These are phyloP conservation scores for Penicillium sp. DNA, from an alignment of 2,329 filamentous ascomycete species.

Conservation along the genomic window DNA sequence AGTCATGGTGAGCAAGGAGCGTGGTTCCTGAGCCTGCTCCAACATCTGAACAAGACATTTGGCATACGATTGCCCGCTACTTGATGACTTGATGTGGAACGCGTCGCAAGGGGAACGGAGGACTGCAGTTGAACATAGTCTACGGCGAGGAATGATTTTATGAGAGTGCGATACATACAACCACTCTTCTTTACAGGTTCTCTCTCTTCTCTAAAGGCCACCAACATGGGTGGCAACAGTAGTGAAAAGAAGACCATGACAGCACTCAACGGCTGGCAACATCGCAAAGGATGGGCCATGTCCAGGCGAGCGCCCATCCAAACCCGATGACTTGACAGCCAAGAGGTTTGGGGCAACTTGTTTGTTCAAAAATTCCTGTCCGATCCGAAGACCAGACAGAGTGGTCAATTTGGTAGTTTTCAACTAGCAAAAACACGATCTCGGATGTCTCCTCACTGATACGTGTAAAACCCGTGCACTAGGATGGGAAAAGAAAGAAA, in stretches of 20 bases:
- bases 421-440: conserved; percentile 87
- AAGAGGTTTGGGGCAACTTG: conserved; percentile 30
- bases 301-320: conserved; percentile 14
- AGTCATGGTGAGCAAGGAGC: not conserved
- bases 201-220: conserved; percentile 42
- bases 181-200: not conserved
- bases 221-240: conserved; percentile 36
- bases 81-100: not conserved
- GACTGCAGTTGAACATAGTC: no score
- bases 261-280: conserved; percentile 3
- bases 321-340: conserved; percentile 19
- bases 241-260: conserved; percentile 43
- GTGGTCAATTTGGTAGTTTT: conserved; percentile 80
- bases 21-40: not conserved
- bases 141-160: no score
- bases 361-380: conserved; percentile 76
- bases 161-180: not conserved
- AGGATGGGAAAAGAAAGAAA: conserved; percentile 44
- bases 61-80: not conserved
- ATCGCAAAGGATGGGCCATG: not conserved
- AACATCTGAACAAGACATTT: not conserved
- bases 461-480: conserved; percentile 72
- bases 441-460: conserved; percentile 87
- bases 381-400: conserved; percentile 70
- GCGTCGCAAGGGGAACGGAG: not conserved